Evolutionary conservation across 306 rosid species (phyloP).

Genomic region (Prunus mume): DNA sequence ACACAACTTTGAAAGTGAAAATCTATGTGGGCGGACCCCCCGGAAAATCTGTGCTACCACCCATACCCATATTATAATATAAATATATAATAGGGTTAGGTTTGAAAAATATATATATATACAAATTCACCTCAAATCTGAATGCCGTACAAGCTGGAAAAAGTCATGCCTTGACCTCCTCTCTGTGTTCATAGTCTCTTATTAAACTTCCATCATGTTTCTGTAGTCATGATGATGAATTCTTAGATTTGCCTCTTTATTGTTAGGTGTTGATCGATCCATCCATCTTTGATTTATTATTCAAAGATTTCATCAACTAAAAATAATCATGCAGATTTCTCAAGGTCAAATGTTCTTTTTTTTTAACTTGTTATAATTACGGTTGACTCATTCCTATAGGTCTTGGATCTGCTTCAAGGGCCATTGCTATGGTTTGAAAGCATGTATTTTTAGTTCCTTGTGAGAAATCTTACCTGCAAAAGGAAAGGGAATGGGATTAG

Average conservation of each 20-base stretch:
- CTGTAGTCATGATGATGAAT: slow-evolving; percentile 5
- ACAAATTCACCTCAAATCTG: neutral
- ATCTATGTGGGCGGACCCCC: neutral
- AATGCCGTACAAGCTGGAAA: slow-evolving; percentile 11
- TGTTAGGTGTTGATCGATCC: neutral
- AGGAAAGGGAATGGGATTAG: neutral
- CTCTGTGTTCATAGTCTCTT: neutral
- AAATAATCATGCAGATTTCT: neutral
- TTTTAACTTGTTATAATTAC: neutral
- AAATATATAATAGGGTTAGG: neutral
- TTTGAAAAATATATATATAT: neutral
- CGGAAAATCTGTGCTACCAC: neutral
- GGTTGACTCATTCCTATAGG: neutral
- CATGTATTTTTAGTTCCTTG: neutral
- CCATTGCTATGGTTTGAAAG: neutral
- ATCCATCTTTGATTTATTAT: neutral
- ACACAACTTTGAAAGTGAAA: neutral
- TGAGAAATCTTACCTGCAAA: neutral
- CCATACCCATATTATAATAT: neutral
- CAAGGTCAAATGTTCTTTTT: neutral
- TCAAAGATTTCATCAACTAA: slow-evolving; percentile 1
- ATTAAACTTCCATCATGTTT: neutral
- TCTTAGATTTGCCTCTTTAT: neutral
- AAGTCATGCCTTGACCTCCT: neutral
- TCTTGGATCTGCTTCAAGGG: neutral